Evolutionary conservation across 2,329 filamentous ascomycete species (phyloP), one percentile per base, ranked within the genome.

Genomic region (Rutstroemia sp.): DNA sequence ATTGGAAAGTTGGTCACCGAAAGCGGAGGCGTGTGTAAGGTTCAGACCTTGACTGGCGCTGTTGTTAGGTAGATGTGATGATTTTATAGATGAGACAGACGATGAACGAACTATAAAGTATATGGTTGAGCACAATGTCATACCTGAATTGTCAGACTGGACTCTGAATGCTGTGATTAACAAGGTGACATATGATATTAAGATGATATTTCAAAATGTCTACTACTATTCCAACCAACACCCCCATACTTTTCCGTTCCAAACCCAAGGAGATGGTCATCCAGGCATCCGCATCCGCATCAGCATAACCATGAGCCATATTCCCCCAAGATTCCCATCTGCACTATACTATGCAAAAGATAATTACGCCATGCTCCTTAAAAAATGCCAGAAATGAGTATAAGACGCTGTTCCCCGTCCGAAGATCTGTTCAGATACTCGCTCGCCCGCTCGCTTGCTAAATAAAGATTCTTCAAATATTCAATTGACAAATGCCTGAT

Each of bases 11-110:
- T 97, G 63, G 83, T 89, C 61, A 92, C 91, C 3, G 84, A 86
- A 70, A 82, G 77, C 58, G 89, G 89, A 50, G 89, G 89, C 46
- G 73, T 88, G 48, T 97, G 94, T 76, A 92, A 81, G 46, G 92
- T 97, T 60, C 83, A 86, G 73, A 88, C 78, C 58, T 77, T 99
- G 69, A 86, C 86, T 75, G 86, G 84, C 41, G 94, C 89, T 61
- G 83, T 84, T 62, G 89, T 97, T 61, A 83, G 91, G 78, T 97
- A 88, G 50, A 63, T 42, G 42, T 14, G 9, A 23, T 19, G 19
- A 34, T 23, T 8, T 16, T n/a, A n/a, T 42, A 42, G 39, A 19
- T 5, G 30, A 34, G 30, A 34, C 12, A 34, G 30, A 34, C 12
- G 30, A 12, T 34, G 30, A 34, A 14, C 30, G 14, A 42, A 42